A percentile compares a stretch with the other conserved stretches of the same genome.
These are phyloP conservation scores for Plantago elongata DNA, from an alignment of 257 asterid species.

Conservation along the genomic window DNA sequence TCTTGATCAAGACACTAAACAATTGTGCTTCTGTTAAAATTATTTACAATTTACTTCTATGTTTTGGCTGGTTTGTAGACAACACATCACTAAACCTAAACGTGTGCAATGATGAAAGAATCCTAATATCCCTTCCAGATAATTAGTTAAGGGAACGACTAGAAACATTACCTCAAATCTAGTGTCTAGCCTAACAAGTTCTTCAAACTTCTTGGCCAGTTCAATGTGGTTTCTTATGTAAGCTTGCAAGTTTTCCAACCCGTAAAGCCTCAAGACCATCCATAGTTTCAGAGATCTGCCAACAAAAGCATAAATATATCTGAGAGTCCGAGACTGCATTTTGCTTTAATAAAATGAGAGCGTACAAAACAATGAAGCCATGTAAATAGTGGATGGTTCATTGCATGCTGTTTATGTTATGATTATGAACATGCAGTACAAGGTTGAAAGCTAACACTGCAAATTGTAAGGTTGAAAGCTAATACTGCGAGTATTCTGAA, in stretches of 20 bases:
- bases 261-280: slow-evolving; percentile 94
- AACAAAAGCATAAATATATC: slow-evolving; percentile 10
- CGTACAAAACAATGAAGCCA: background rate
- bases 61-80: no score
- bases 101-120: background rate
- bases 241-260: slow-evolving; percentile 76
- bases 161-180: slow-evolving; percentile 71
- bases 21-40: background rate
- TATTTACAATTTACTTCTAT: background rate
- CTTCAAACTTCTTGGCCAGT: slow-evolving; percentile 66
- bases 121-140: background rate
- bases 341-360: background rate
- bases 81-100: background rate
- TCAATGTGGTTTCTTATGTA: slow-evolving; percentile 81
- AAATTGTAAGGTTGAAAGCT: no score
- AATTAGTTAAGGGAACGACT: background rate
- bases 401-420: no score
- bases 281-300: slow-evolving; percentile 88
- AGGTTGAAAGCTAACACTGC: no score
- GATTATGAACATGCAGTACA: no score
- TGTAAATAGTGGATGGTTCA: no score
- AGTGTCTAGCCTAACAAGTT: slow-evolving; percentile 64
- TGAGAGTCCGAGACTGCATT: background rate
- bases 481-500: no score
- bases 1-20: background rate